Percentiles rank a stretch among this genome's conserved stretches.
These are phyloP conservation scores for Limonomyces culmigenus DNA, from an alignment of 1,284 basidiomycete genomes.

Conservation along the genomic window DNA sequence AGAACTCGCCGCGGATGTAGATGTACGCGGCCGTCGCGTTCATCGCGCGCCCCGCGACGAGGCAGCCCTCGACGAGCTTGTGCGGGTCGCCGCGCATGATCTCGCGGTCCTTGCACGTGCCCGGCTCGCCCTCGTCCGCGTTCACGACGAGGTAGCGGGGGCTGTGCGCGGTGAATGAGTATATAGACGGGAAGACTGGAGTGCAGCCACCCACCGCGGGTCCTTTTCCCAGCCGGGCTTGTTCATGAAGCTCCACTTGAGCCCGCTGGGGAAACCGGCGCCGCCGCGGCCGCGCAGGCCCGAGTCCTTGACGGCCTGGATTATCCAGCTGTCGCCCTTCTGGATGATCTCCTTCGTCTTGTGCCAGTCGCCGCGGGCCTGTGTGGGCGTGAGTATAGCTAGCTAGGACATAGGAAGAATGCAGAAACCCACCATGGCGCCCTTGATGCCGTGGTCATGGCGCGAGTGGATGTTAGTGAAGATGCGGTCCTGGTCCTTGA, in stretches of 20 bases:
- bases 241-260: constrained; percentile 99
- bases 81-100: constrained; percentile 97
- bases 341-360: constrained; percentile 88
- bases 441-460: constrained; percentile 82
- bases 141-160: constrained; percentile 96
- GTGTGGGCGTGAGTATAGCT: constrained; percentile 1
- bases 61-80: constrained; percentile 95
- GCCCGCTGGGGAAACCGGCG: constrained; percentile 91
- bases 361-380: constrained; percentile 96
- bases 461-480: constrained; percentile 78
- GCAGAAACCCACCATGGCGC: constrained; percentile 46
- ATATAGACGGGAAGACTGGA: not conserved
- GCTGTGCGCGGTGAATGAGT: constrained; percentile 17
- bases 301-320: constrained; percentile 90
- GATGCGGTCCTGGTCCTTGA: constrained; percentile 89
- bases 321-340: constrained; percentile 97
- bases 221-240: constrained; percentile 98
- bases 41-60: constrained; percentile 96
- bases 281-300: constrained; percentile 93
- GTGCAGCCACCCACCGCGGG: constrained; percentile 36
- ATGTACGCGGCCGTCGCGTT: constrained; percentile 97
- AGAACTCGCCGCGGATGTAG: constrained; percentile 97
- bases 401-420: not conserved
- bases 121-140: constrained; percentile 97
- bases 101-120: constrained; percentile 98